Base-by-base conservation (phyloP, 768 basidiomycete genomes). In the Russula compacta region DNA sequence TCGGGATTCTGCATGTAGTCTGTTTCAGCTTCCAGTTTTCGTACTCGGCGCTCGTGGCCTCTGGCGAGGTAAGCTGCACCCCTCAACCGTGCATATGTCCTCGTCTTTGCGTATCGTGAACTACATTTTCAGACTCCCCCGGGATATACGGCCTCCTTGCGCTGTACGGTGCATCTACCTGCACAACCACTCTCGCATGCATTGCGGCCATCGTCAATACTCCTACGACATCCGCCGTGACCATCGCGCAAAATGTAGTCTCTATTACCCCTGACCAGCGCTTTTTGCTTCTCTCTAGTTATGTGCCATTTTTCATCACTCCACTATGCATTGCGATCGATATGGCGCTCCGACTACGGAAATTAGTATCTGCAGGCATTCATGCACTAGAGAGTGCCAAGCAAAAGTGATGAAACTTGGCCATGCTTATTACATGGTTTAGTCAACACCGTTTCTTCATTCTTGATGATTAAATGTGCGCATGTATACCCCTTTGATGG, bases 21-120 rank as follows among this genome's bases (percentile, higher is more conserved):
- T 82, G 52, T 86, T 88, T 70, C 91, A 92, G 69, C 72, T 92
- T 0, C 92, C 92, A 0, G 79, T 85, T 0, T 92, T 92, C 69
- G 66, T 91, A 47, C 60, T 92, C n/a, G 88, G 86, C 12, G 77
- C 81, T 48, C 73, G 74, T 14, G 83, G 79, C 0, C 74, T 89
- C 12, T 85, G 79, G 77, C 77, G 74, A 67, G 80, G 87, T 80
- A 65, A 38, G 71, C 24, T 32, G 17, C 19, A 4, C 56, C 12
- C 56, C 32, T 24, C 24, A 29, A 29, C 39, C 4, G 11, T 47
- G 1, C 2, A 6, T 47, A 9, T 29, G 3, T 29, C 10, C n/a
- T 14, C 10, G 49, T 42, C 50, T 38, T n/a, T 44, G 51, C 32
- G 11, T 24, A 12, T 49, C 24, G 15, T 50, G 14, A 33, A 8